Conservation (phyloP, 805 yeast genomes). For the Nakazawaea molendinolei region DNA sequence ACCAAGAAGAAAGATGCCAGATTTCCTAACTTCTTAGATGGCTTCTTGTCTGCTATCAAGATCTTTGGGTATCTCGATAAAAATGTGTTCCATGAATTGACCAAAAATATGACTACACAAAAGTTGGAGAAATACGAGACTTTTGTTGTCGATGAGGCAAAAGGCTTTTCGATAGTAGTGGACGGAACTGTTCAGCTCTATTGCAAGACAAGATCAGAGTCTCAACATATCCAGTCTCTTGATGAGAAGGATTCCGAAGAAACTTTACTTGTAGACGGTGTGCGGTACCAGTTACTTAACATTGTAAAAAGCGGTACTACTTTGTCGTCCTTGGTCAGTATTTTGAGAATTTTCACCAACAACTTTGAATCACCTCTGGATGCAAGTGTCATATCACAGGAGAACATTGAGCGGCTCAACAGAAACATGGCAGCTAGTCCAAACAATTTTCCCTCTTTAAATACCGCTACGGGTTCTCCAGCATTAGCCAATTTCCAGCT, state of each 20-base stretch:
- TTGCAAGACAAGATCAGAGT: conserved; percentile 39
- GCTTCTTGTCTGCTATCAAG: conserved; percentile 83
- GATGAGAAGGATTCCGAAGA: conserved; percentile 28
- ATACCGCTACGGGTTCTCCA: not conserved
- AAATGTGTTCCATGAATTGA: conserved; percentile 86
- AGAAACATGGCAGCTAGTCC: not conserved
- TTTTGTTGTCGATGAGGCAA: conserved; percentile 53
- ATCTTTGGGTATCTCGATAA: conserved; percentile 90
- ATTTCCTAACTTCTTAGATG: conserved; percentile 71
- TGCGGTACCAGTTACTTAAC: conserved; percentile 66
- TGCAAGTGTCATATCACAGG: not conserved
- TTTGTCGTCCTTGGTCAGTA: conserved; percentile 73
- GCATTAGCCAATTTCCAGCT: conserved; percentile 15
- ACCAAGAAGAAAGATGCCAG: conserved; percentile 34
- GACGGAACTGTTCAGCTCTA: conserved; percentile 85
- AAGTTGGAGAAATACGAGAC: conserved; percentile 73
- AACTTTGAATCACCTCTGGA: conserved; percentile 18
- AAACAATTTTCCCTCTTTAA: not conserved
- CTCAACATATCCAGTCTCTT: conserved; percentile 16
- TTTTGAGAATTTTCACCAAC: conserved; percentile 65
- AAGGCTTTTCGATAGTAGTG: conserved; percentile 88
- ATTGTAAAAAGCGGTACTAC: conserved; percentile 83
- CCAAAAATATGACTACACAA: conserved; percentile 87
- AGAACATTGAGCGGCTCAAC: conserved; percentile 10
- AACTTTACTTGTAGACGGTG: conserved; percentile 43